Evolutionary conservation across 805 yeast genomes (phyloP).

Genomic region (Yamadazyma insecticola): DNA sequence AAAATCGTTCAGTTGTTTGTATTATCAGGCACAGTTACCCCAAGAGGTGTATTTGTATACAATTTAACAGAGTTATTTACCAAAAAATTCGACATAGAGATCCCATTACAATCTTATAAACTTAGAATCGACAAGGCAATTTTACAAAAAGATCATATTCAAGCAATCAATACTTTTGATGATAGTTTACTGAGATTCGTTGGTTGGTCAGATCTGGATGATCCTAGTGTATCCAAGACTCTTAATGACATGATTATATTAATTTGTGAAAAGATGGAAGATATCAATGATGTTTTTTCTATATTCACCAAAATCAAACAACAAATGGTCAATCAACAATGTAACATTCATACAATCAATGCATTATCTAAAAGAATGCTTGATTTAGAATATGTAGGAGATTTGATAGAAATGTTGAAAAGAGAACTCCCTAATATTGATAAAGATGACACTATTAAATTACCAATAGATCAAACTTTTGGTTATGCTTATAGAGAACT

Average conservation of each 20-base stretch:
- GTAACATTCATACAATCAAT: slow-evolving; percentile 25
- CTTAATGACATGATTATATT: slow-evolving; percentile 42
- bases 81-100: slow-evolving; percentile 13
- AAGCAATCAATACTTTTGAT: slow-evolving; percentile 26
- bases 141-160: slow-evolving; percentile 9
- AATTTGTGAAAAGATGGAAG: slow-evolving; percentile 22
- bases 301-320: slow-evolving; percentile 32
- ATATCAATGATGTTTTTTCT: slow-evolving; percentile 24
- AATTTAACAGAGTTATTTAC: no score
- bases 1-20: slow-evolving; percentile 16
- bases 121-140: slow-evolving; percentile 25
- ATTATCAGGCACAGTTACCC: slow-evolving; percentile 6
- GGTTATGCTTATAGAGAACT: slow-evolving; percentile 22
- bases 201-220: slow-evolving; percentile 20
- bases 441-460: slow-evolving; percentile 21
- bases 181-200: slow-evolving; percentile 20
- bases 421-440: slow-evolving; percentile 35
- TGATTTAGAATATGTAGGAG: slow-evolving; percentile 34
- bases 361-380: slow-evolving; percentile 26
- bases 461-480: slow-evolving; percentile 22
- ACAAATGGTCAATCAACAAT: slow-evolving; percentile 25
- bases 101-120: slow-evolving; percentile 20
- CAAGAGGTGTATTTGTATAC: no score
- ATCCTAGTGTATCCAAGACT: slow-evolving; percentile 36
- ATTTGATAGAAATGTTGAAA: slow-evolving; percentile 35